These are phyloP conservation scores for Nemania sp. DNA, from an alignment of 2,329 filamentous ascomycete genomes.

Conservation along the genomic window DNA sequence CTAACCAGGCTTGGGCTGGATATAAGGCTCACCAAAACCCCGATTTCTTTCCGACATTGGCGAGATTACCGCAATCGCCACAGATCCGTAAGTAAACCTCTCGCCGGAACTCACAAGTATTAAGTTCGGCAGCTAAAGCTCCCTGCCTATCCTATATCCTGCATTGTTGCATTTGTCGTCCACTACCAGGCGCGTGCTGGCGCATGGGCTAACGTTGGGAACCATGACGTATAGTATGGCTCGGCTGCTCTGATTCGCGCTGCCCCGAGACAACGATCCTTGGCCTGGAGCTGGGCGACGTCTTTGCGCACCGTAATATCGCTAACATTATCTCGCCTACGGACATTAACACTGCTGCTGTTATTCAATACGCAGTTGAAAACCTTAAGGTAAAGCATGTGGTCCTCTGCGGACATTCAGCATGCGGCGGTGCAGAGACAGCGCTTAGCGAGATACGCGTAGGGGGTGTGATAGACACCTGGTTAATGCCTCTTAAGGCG, in stretches of 20 bases:
- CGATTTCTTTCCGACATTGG: slow-evolving; percentile 70
- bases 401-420: slow-evolving; percentile 70
- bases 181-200: background rate
- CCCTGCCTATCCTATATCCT: background rate
- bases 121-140: background rate
- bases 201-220: slow-evolving; percentile 12
- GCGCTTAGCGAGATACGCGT: slow-evolving; percentile 54
- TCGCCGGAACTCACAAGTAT: background rate
- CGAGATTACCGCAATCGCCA: slow-evolving; percentile 69
- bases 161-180: background rate
- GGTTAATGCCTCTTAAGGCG: slow-evolving; percentile 57
- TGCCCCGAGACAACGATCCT: slow-evolving; percentile 83
- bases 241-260: slow-evolving; percentile 85
- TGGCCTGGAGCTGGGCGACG: slow-evolving; percentile 77
- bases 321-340: slow-evolving; percentile 78
- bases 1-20: slow-evolving; percentile 72
- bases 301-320: slow-evolving; percentile 91
- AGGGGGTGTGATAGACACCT: slow-evolving; percentile 60
- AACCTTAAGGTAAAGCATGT: slow-evolving; percentile 74
- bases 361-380: slow-evolving; percentile 78
- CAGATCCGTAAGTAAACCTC: slow-evolving; percentile 56
- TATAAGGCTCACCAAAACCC: slow-evolving; percentile 69
- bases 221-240: slow-evolving; percentile 63
- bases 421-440: slow-evolving; percentile 68
- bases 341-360: slow-evolving; percentile 75